Conservation (phyloP, 495 filamentous ascomycete genomes). For the Staphylotrichum longicolle region DNA sequence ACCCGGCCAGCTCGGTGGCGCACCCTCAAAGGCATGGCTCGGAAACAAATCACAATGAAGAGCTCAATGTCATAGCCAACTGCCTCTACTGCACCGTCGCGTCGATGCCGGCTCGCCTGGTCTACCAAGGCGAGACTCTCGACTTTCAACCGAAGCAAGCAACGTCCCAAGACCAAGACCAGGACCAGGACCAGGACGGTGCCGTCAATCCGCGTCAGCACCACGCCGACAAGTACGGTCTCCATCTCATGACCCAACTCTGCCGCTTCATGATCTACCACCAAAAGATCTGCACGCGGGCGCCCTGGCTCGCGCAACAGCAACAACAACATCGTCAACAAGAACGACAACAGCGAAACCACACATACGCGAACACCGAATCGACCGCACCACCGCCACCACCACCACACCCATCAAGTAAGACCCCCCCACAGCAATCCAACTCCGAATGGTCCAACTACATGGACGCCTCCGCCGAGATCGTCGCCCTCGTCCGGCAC, state of each 20-base stretch:
- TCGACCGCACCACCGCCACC: background rate
- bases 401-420: background rate
- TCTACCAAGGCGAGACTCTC: conserved; percentile 10
- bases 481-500: background rate
- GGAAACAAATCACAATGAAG: background rate
- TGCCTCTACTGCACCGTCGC: background rate
- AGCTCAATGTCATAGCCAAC: conserved; percentile 11
- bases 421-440: background rate
- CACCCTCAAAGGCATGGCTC: background rate
- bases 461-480: conserved; percentile 5
- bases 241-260: conserved; percentile 6
- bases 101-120: background rate
- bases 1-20: background rate
- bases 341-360: no score
- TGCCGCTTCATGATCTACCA: conserved; percentile 11
- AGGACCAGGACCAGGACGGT: background rate
- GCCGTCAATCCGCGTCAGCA: background rate
- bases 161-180: background rate
- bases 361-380: no score
- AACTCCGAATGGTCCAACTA: conserved; percentile 7
- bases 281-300: conserved; percentile 4
- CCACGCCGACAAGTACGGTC: conserved; percentile 2
- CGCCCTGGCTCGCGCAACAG: conserved; percentile 2
- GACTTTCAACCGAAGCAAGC: background rate
- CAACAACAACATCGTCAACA: background rate